A percentile compares a stretch with the other conserved stretches of the same genome.
Evolutionary conservation across 305 asterid genomes (phyloP).

Genomic region (Fraxinus latifolia): DNA sequence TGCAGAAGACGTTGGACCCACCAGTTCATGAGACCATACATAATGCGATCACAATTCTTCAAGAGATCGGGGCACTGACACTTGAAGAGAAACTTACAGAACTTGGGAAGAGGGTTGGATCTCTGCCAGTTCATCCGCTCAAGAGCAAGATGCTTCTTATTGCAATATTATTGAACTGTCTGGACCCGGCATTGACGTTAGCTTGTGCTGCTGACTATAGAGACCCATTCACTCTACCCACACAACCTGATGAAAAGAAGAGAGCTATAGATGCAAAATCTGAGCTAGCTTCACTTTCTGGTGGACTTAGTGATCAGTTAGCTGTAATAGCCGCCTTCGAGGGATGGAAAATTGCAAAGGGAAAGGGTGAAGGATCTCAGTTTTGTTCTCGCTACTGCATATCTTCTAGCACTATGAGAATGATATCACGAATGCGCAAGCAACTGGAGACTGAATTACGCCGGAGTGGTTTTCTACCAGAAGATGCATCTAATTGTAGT

Average conservation of each 20-base stretch:
- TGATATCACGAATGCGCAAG: slow-evolving; percentile 71
- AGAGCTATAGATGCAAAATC: slow-evolving; percentile 65
- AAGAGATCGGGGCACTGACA: slow-evolving; percentile 83
- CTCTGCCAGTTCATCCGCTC: slow-evolving; percentile 85
- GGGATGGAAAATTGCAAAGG: slow-evolving; percentile 71
- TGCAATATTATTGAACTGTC: slow-evolving; percentile 76
- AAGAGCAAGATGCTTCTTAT: slow-evolving; percentile 93
- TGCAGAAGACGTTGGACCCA: slow-evolving; percentile 82
- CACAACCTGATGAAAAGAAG: slow-evolving; percentile 64
- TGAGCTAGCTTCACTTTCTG: slow-evolving; percentile 72
- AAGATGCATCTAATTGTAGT: slow-evolving; percentile 54
- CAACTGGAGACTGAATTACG: slow-evolving; percentile 60
- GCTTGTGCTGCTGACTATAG: slow-evolving; percentile 84
- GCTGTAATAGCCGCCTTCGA: slow-evolving; percentile 88
- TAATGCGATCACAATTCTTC: slow-evolving; percentile 73
- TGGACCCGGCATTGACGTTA: slow-evolving; percentile 85
- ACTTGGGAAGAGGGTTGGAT: slow-evolving; percentile 81
- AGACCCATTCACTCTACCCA: slow-evolving; percentile 82
- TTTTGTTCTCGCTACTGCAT: slow-evolving; percentile 72
- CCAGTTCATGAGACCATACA: slow-evolving; percentile 77
- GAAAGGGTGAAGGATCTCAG: slow-evolving; percentile 51
- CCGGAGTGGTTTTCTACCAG: slow-evolving; percentile 62
- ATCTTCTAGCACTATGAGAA: slow-evolving; percentile 62
- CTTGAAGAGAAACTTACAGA: slow-evolving; percentile 78
- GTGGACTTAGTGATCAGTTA: slow-evolving; percentile 85